These are phyloP conservation scores for Lojkania enalia DNA, from an alignment of 2,329 filamentous ascomycete species.

Conservation along the genomic window DNA sequence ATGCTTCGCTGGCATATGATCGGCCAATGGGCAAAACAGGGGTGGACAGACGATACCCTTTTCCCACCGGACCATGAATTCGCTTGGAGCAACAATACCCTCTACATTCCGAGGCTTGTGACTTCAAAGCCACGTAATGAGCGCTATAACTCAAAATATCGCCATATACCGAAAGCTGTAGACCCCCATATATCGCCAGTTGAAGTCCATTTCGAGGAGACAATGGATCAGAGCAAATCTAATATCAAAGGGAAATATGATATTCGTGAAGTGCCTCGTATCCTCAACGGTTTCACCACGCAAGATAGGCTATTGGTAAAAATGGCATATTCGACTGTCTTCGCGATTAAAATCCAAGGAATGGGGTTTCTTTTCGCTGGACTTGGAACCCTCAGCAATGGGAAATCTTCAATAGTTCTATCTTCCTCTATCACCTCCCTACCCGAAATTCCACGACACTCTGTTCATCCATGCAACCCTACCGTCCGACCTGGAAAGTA, in stretches of 20 bases:
- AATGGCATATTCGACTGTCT: constrained; percentile 8
- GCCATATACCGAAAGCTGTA: constrained; percentile 15
- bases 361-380: constrained; percentile 5
- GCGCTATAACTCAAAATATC: constrained; percentile 27
- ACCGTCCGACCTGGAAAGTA: background rate
- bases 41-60: background rate
- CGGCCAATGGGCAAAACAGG: constrained; percentile 2
- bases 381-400: background rate
- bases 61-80: constrained; percentile 4
- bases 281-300: background rate
- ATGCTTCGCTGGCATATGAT: constrained; percentile 9
- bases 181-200: background rate
- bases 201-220: constrained; percentile 3
- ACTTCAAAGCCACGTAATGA: constrained; percentile 13
- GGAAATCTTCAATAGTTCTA: constrained; percentile 2
- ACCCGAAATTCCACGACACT: constrained; percentile 1
- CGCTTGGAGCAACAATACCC: background rate
- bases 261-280: background rate
- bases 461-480: background rate
- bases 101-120: constrained; percentile 4
- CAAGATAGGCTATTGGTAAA: background rate
- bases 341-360: constrained; percentile 1
- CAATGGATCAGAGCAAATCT: background rate
- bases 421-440: background rate
- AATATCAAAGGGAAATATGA: background rate